Base-by-base conservation (phyloP, 768 basidiomycete genomes). In the Lentinula sp. region DNA sequence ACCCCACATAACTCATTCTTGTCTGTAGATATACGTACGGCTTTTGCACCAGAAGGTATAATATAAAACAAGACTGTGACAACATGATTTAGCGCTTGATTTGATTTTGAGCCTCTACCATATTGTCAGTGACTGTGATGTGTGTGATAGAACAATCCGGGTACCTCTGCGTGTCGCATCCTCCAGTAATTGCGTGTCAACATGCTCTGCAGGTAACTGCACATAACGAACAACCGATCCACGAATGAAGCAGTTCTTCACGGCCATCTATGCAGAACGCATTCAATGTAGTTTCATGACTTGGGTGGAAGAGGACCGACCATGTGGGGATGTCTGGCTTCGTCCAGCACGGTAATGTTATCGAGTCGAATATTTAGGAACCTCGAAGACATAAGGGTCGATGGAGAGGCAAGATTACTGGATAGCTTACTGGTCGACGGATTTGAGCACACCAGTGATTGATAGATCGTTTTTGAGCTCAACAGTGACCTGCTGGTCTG, bases 391-490 rank as follows among this genome's bases (percentile, higher is more conserved):
- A 46, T 51, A 21, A 54, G 48, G 9, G 49, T 34, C 18, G 39
- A 37, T 11, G 42, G 43, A 39, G 28, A 6, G 16, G 40, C 1
- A n/a, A 57, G 40, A 16, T 28, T 32, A 57, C 45, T 9, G 8
- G 28, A 37, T 34, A 52, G 54, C 88, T 63, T 65, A 95, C 96
- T 99, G 96, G 80, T 99, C 96, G 56, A 99, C 95, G 35, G 94
- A 97, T 82, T 97, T 97, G 67, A 99, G 76, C 31, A 91, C 88
- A 1, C 96, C 96, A 9, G 91, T 93, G 73, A 99, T 97, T 18
- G 91, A 94, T 58, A 98, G 86, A 74, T 98, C 97, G 76, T 99
- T 99, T 79, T 99, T 99, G 69, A 99, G 86, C 73, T 98, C 95
- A 65, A 97, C 95, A 4, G 92, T 94, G 68, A 98, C 95, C 69